Evolutionary conservation across 83 land plant species (phyloP).

Genomic region (Diphasiastrum complanatum): DNA sequence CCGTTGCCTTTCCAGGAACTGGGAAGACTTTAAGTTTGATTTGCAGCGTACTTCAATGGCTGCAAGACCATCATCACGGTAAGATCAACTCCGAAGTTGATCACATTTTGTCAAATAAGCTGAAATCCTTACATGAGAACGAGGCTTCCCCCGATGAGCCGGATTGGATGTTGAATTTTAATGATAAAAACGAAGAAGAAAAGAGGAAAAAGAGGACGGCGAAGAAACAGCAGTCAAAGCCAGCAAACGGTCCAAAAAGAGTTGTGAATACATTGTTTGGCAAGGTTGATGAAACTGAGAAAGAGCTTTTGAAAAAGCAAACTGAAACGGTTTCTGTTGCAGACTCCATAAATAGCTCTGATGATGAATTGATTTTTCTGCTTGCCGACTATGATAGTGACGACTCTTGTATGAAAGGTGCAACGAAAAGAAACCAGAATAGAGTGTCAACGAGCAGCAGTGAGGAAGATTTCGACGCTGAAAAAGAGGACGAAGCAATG

Average conservation of each 20-base stretch:
- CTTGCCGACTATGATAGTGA: slow-evolving; percentile 1
- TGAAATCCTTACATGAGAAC: slow-evolving; percentile 10
- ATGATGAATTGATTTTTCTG: not conserved
- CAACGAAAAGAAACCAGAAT: slow-evolving; percentile 2
- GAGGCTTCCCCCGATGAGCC: slow-evolving; percentile 43
- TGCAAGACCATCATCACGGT: slow-evolving; percentile 42
- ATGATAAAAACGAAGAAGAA: slow-evolving; percentile 29
- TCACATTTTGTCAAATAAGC: not conserved
- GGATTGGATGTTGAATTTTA: slow-evolving; percentile 85
- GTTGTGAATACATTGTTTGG: not conserved
- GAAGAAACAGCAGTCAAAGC: slow-evolving; percentile 34
- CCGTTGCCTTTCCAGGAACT: slow-evolving; percentile 48
- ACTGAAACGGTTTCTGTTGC: not conserved
- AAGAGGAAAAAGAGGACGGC: slow-evolving; percentile 20
- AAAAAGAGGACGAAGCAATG: slow-evolving; percentile 41
- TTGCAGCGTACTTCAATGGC: slow-evolving; percentile 91
- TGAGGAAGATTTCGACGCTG: slow-evolving; percentile 42
- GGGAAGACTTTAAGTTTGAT: slow-evolving; percentile 94
- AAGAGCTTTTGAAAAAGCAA: not conserved
- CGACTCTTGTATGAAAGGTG: not conserved
- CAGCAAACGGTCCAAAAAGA: not conserved
- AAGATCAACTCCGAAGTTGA: not conserved
- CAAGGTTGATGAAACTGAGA: not conserved
- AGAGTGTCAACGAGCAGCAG: slow-evolving; percentile 43
- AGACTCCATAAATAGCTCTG: not conserved